phyloP scores from a whole-genome alignment of 108 stramenopile genomes.

The Bacterosira constricta region DNA sequence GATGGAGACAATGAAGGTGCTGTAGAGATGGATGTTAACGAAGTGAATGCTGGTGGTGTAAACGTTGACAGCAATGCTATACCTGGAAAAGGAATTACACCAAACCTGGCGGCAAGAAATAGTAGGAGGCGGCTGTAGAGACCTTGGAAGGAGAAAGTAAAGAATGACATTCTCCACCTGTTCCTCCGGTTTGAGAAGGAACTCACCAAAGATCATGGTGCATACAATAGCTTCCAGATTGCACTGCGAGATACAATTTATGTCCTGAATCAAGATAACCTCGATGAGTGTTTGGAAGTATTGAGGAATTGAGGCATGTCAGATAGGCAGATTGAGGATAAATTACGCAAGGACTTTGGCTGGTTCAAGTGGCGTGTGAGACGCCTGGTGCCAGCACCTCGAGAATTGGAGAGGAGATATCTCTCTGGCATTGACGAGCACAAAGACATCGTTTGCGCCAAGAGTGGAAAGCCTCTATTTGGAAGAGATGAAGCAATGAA shows the following conservation, averaged over 20 bases:
- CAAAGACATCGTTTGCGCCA: background rate
- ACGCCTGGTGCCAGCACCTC: slow-evolving; percentile 9
- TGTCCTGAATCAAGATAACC: slow-evolving; percentile 8
- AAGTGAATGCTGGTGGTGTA: too few relatives aligned
- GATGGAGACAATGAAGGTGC: too few relatives aligned
- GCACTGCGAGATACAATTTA: slow-evolving; percentile 17
- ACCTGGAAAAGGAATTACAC: too few relatives aligned
- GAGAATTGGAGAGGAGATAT: background rate
- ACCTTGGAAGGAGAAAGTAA: background rate
- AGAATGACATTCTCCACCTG: slow-evolving; percentile 17
- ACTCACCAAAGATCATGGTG: slow-evolving; percentile 14
- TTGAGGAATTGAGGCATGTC: background rate
- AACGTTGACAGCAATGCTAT: too few relatives aligned
- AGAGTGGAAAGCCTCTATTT: slow-evolving; percentile 1
- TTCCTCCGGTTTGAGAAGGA: slow-evolving; percentile 15
- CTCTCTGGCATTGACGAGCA: background rate
- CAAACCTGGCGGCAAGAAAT: background rate
- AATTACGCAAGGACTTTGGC: background rate
- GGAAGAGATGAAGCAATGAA: background rate
- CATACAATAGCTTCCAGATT: background rate
- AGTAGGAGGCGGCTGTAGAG: background rate
- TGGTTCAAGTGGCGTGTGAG: slow-evolving; percentile 4
- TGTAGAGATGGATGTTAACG: too few relatives aligned
- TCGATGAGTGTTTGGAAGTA: slow-evolving; percentile 2
- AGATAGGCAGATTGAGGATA: slow-evolving; percentile 1